These are phyloP conservation scores for Fraxinus greggii DNA, from an alignment of 305 asterid species.

Conservation along the genomic window DNA sequence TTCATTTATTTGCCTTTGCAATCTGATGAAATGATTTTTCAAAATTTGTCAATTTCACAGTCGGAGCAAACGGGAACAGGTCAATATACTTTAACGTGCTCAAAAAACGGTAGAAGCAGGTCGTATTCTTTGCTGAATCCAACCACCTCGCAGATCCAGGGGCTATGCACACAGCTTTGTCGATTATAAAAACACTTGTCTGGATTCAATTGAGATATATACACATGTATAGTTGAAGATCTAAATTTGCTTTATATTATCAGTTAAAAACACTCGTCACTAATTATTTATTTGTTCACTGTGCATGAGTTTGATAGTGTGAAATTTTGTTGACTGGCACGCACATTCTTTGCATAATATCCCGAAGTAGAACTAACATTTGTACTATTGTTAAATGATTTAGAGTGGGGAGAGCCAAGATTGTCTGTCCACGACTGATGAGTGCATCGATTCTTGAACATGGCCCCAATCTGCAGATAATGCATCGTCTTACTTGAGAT, in stretches of 20 bases:
- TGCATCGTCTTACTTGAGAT: background rate
- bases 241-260: background rate
- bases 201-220: constrained; percentile 6
- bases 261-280: background rate
- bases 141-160: constrained; percentile 53
- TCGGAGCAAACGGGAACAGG: constrained; percentile 44
- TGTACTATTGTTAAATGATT: background rate
- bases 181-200: constrained; percentile 31
- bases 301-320: background rate
- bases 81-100: constrained; percentile 51
- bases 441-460: constrained; percentile 2
- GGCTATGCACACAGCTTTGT: constrained; percentile 76
- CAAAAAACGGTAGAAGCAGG: constrained; percentile 47
- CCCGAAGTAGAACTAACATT: background rate
- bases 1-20: background rate
- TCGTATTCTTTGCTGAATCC: constrained; percentile 49
- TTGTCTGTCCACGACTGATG: background rate
- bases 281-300: background rate
- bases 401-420: background rate
- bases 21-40: background rate
- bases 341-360: background rate
- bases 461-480: constrained; percentile 12
- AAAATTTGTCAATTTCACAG: constrained; percentile 8
- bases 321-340: background rate
- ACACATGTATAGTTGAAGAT: constrained; percentile 11